These are phyloP conservation scores for Orbilia brochopaga DNA, from an alignment of 2,329 filamentous ascomycete genomes.

Conservation along the genomic window DNA sequence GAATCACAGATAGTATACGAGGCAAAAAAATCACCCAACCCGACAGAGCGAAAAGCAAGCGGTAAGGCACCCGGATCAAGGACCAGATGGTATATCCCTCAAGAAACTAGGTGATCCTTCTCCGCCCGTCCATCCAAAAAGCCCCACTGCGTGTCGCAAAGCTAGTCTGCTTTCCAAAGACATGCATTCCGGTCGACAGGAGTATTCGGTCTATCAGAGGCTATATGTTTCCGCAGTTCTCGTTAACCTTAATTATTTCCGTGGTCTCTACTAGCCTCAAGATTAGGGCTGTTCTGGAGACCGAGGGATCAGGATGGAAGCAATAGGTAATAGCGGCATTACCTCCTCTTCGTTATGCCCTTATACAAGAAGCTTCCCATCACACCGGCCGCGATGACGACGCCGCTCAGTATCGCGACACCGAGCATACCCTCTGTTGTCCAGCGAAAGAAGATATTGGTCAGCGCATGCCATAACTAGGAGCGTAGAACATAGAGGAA, in stretches of 20 bases:
- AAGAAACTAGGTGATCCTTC: slow-evolving; percentile 1
- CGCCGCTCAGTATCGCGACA: slow-evolving; percentile 90
- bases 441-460: slow-evolving; percentile 14
- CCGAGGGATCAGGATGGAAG: slow-evolving; percentile 9
- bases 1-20: slow-evolving; percentile 10
- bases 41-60: slow-evolving; percentile 8
- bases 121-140: background rate
- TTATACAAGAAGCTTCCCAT: slow-evolving; percentile 85
- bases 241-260: background rate
- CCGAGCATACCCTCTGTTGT: slow-evolving; percentile 81
- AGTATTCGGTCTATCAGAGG: background rate
- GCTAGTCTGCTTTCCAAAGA: background rate
- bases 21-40: slow-evolving; percentile 3
- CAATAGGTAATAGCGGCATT: slow-evolving; percentile 19
- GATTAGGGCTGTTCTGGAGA: background rate
- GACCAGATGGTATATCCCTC: background rate
- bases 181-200: slow-evolving; percentile 2
- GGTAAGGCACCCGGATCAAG: background rate
- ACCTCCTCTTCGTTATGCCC: slow-evolving; percentile 68
- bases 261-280: background rate
- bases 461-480: slow-evolving; percentile 3
- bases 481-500: background rate
- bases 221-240: background rate
- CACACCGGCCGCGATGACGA: slow-evolving; percentile 91
- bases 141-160: background rate